Conservation (phyloP, 2,329 filamentous ascomycete genomes). For the Balansia obtecta region DNA sequence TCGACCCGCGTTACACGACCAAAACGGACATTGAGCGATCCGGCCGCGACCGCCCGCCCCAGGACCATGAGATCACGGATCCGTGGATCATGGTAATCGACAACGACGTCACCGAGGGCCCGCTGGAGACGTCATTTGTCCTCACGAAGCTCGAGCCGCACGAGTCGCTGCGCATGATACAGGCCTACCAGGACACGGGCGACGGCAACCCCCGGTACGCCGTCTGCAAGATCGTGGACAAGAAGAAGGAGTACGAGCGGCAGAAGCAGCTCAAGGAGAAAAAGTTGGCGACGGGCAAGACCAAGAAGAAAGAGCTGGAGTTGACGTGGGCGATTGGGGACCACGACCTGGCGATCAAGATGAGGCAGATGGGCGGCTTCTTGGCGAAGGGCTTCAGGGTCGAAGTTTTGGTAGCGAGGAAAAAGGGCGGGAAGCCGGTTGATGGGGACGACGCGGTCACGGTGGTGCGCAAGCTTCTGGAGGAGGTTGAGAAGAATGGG, state of each 20-base stretch:
- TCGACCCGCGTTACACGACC: constrained; percentile 25
- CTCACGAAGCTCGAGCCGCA: constrained; percentile 25
- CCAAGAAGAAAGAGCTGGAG: constrained; percentile 64
- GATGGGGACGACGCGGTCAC: constrained; percentile 48
- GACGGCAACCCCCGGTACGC: constrained; percentile 26
- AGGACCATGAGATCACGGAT: constrained; percentile 32
- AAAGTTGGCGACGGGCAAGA: constrained; percentile 26
- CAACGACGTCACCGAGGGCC: constrained; percentile 25
- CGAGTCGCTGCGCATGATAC: constrained; percentile 30
- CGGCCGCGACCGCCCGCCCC: constrained; percentile 25
- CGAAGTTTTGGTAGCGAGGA: constrained; percentile 54
- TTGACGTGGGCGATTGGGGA: constrained; percentile 75
- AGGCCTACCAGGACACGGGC: constrained; percentile 20
- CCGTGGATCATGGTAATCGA: constrained; percentile 29
- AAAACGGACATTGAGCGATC: constrained; percentile 19
- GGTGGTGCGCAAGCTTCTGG: constrained; percentile 34
- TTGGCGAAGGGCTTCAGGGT: constrained; percentile 64
- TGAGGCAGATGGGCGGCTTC: constrained; percentile 57
- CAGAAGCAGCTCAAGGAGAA: constrained; percentile 30
- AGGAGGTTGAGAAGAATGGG: constrained; percentile 20
- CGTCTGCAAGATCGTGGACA: constrained; percentile 60
- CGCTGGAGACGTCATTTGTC: constrained; percentile 25
- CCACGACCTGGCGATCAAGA: constrained; percentile 61
- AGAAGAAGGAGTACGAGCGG: constrained; percentile 33
- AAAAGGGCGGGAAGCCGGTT: constrained; percentile 48